Base-by-base conservation (phyloP, 148 eudicot genomes). In the Vaccinium macrocarpon region DNA sequence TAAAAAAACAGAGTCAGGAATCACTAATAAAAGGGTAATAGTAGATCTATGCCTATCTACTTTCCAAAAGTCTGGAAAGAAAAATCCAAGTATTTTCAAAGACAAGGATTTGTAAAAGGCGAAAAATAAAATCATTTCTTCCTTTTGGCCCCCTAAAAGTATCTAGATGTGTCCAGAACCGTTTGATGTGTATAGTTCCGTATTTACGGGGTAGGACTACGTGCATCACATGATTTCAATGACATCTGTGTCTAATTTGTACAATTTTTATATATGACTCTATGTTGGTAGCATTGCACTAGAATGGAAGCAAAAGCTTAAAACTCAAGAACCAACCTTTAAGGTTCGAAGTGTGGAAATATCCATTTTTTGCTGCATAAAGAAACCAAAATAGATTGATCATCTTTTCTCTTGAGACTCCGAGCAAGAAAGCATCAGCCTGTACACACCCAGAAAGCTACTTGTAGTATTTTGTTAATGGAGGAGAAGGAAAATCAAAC, bases 241-340 rank as follows among this genome's bases (percentile, higher is more conserved):
- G 6, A 42, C 6, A 42, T 42, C 46, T 42, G 46, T 42, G 46
- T 42, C 46, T 0, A 6, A 42, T 42, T 42, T 42, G 0, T 42
- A 6, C 6, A 42, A 5, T 42, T 42, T 5, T 42, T 42, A 42
- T 42, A 0, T 5, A 42, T 42, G 46, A 42, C 46, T 42, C 6
- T 42, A 42, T 5, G 46, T 42, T 42, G 46, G 46, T 42, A 3
- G 46, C 46, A 42, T 42, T 42, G 46, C 46, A 3, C 0, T n/a
- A 82, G 42, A 80, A 81, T 51, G 76, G 51, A 82, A 86, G 78
- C 77, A 85, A 88, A 78, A 86, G 84, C 73, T 75, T 74, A 29
- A 32, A 35, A 55, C 12, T 70, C 64, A 88, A 90, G 92, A 84
- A 89, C 89, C 74, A 85, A 92, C 90, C 95, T 92, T 92, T 62